These are phyloP conservation scores for Straminergon stramineum DNA, from an alignment of 225 moss, liverwort and hornwort species.

Conservation along the genomic window DNA sequence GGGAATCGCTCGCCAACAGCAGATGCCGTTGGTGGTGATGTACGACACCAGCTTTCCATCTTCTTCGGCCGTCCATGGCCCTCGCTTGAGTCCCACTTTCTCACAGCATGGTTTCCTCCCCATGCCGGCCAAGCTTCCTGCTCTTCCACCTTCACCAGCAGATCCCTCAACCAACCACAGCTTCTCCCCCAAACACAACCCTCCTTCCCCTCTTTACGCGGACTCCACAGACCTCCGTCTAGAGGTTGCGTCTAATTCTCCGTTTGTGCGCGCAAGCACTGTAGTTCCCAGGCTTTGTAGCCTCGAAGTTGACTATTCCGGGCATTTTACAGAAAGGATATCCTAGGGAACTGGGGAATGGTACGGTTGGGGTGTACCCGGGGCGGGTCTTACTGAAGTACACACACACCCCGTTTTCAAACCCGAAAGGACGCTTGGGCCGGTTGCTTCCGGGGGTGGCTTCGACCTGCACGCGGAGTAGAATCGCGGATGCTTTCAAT, in stretches of 20 bases:
- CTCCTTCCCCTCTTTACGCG: neutral
- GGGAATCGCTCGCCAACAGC: conserved; percentile 51
- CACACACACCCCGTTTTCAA: neutral
- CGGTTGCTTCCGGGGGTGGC: neutral
- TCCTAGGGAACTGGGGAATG: neutral
- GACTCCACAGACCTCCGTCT: neutral
- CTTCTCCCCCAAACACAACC: neutral
- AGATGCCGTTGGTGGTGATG: conserved; percentile 27
- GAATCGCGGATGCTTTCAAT: too few relatives aligned
- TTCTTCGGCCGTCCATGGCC: conserved; percentile 50
- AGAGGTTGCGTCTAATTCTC: neutral
- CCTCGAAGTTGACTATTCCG: neutral
- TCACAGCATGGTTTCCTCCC: conserved; percentile 55
- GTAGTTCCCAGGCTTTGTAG: neutral
- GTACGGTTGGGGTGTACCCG: conserved; percentile 1
- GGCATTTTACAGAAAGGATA: neutral
- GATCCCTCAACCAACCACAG: neutral
- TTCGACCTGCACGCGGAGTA: neutral
- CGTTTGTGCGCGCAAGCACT: neutral
- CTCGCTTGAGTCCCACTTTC: conserved; percentile 44
- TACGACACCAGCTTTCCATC: conserved; percentile 28
- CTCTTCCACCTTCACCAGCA: neutral
- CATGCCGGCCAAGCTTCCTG: neutral
- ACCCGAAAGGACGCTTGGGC: neutral
- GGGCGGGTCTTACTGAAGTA: neutral